phyloP scores from a whole-genome alignment of 1,284 basidiomycete species.

The Austropuccinia psidii region DNA sequence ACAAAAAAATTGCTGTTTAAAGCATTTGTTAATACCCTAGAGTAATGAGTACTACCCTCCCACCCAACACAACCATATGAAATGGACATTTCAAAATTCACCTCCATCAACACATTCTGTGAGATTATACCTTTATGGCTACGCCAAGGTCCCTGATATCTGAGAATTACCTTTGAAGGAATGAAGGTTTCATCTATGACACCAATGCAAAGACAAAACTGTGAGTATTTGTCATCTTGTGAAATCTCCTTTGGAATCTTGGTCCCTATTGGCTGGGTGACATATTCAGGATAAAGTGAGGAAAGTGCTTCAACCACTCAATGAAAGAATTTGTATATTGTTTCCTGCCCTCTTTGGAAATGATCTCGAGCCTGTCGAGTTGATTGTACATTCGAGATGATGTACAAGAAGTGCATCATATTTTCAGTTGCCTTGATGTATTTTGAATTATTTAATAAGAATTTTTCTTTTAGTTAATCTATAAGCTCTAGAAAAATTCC shows the following conservation, averaged over 20 bases:
- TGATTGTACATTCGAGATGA: background rate
- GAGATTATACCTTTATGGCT: conserved; percentile 44
- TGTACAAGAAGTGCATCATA: no score
- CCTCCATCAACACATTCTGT: conserved; percentile 47
- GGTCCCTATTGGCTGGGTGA: background rate
- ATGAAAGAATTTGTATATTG: background rate
- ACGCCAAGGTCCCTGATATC: conserved; percentile 40
- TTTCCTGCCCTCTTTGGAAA: background rate
- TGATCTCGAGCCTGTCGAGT: background rate
- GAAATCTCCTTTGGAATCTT: background rate
- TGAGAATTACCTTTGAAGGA: conserved; percentile 40
- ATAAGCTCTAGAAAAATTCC: no score
- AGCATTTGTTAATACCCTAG: conserved; percentile 43
- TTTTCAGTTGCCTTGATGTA: no score
- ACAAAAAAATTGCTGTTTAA: conserved; percentile 44
- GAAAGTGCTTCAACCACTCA: background rate
- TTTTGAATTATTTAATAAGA: no score
- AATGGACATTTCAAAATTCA: conserved; percentile 45
- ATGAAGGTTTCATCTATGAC: conserved; percentile 47
- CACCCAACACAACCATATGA: conserved; percentile 47
- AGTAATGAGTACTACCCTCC: conserved; percentile 49
- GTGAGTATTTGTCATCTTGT: conserved; percentile 37
- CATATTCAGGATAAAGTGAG: background rate
- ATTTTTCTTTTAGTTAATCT: no score
- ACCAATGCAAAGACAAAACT: conserved; percentile 44